Conservation (phyloP, 352 stramenopile species). For the Globisporangium megalacanthum region DNA sequence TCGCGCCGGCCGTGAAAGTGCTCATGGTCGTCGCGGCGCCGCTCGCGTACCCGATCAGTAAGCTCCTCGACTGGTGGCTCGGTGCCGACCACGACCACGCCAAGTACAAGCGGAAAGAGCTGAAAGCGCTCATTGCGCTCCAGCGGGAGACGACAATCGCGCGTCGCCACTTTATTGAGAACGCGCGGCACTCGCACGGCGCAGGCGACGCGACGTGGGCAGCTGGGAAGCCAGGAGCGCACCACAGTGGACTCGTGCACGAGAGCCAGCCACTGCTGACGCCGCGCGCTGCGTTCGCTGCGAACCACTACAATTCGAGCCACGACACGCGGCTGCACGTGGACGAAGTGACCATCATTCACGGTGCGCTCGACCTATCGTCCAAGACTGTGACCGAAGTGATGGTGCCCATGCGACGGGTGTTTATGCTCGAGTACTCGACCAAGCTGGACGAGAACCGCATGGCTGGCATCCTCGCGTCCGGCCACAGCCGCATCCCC, state of each 20-base stretch:
- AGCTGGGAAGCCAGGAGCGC: background rate
- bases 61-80: conserved; percentile 85
- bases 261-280: conserved; percentile 21
- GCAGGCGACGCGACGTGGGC: background rate
- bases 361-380: conserved; percentile 87
- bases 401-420: conserved; percentile 79
- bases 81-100: conserved; percentile 70
- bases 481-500: conserved; percentile 86
- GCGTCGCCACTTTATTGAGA: conserved; percentile 29
- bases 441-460: conserved; percentile 66
- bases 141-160: conserved; percentile 51
- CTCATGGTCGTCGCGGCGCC: conserved; percentile 87
- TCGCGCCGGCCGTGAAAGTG: conserved; percentile 82
- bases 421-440: conserved; percentile 82
- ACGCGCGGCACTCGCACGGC: conserved; percentile 8
- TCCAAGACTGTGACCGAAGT: conserved; percentile 82
- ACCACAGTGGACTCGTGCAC: conserved; percentile 11
- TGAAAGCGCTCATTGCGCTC: conserved; percentile 85
- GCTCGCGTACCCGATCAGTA: conserved; percentile 89
- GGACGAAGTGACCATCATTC: conserved; percentile 91
- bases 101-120: conserved; percentile 87
- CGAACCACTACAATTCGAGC: conserved; percentile 25
- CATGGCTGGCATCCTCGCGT: conserved; percentile 81
- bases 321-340: conserved; percentile 47
- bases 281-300: conserved; percentile 17